phyloP scores from a whole-genome alignment of 805 yeast species.

The Cyberlindnera nakhonratchasimensis region DNA sequence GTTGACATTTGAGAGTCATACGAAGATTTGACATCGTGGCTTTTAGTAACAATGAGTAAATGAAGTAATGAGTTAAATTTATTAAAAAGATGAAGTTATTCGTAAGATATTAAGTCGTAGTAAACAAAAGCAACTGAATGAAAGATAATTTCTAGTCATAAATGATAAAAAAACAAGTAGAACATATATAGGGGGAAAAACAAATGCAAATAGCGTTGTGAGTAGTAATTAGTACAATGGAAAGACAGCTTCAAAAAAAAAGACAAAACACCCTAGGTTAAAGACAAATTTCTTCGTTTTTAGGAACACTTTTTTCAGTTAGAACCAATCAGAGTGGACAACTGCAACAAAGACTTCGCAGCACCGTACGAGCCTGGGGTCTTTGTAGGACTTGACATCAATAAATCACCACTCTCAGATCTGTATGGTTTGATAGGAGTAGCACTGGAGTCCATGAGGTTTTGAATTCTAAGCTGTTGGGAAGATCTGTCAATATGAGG shows the following conservation, averaged over 20 bases:
- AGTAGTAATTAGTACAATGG: too few relatives aligned
- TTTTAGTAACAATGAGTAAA: too few relatives aligned
- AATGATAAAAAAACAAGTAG: background rate
- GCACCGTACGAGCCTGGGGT: conserved; percentile 49
- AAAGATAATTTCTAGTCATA: background rate
- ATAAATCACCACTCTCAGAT: conserved; percentile 22
- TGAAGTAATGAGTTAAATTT: background rate
- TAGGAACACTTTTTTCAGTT: too few relatives aligned
- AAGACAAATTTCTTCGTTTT: too few relatives aligned
- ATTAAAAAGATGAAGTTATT: background rate
- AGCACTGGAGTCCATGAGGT: conserved; percentile 18
- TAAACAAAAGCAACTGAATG: background rate
- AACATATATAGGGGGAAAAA: background rate
- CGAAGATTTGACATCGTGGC: background rate
- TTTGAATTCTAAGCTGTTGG: conserved; percentile 1
- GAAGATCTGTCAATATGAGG: conserved; percentile 1
- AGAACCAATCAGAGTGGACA: conserved; percentile 33
- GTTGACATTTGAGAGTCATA: conserved; percentile 3
- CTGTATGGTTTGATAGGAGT: conserved; percentile 27
- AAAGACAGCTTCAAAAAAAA: too few relatives aligned
- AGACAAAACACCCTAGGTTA: too few relatives aligned
- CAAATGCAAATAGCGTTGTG: conserved; percentile 3
- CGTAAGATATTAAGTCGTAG: conserved; percentile 3
- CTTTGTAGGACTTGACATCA: conserved; percentile 38
- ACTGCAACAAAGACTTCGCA: conserved; percentile 41